These are phyloP conservation scores for Diaporthe longicolla DNA, from an alignment of 2,329 filamentous ascomycete genomes.

Conservation along the genomic window DNA sequence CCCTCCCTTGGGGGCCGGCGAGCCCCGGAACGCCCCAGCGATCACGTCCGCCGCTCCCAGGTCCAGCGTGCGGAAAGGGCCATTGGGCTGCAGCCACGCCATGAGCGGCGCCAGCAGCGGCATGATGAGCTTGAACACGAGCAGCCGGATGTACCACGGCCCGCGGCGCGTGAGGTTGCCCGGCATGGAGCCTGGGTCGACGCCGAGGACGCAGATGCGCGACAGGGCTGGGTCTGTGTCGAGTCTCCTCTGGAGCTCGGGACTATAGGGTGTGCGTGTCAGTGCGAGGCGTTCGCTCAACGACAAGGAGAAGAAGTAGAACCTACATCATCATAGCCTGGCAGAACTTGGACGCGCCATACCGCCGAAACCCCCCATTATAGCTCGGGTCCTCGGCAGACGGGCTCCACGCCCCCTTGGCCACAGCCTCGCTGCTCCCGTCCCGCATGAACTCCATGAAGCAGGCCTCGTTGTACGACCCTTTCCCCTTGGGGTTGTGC, in stretches of 20 bases:
- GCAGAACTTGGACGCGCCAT: slow-evolving; percentile 52
- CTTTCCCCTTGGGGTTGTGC: slow-evolving; percentile 27
- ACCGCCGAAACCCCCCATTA: slow-evolving; percentile 47
- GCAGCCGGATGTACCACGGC: slow-evolving; percentile 41
- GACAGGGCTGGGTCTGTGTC: slow-evolving; percentile 47
- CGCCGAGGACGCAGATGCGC: slow-evolving; percentile 50
- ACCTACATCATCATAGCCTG: slow-evolving; percentile 52
- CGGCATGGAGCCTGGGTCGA: slow-evolving; percentile 54
- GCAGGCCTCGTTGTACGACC: neutral
- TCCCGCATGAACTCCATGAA: slow-evolving; percentile 43
- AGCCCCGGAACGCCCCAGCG: neutral
- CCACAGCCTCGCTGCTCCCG: slow-evolving; percentile 46
- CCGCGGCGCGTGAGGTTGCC: slow-evolving; percentile 46
- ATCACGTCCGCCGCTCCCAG: slow-evolving; percentile 17
- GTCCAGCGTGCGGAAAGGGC: slow-evolving; percentile 6
- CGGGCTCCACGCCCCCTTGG: slow-evolving; percentile 48
- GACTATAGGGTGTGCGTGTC: slow-evolving; percentile 39
- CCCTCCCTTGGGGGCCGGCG: slow-evolving; percentile 9
- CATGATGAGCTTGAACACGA: slow-evolving; percentile 37
- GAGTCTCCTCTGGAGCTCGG: slow-evolving; percentile 50
- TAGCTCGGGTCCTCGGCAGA: slow-evolving; percentile 45
- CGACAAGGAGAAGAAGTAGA: neutral
- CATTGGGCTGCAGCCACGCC: slow-evolving; percentile 35
- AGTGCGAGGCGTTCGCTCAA: neutral
- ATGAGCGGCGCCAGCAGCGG: neutral